Base-by-base conservation (phyloP, 2,329 filamentous ascomycete species). In the Byssochlamys sp. region DNA sequence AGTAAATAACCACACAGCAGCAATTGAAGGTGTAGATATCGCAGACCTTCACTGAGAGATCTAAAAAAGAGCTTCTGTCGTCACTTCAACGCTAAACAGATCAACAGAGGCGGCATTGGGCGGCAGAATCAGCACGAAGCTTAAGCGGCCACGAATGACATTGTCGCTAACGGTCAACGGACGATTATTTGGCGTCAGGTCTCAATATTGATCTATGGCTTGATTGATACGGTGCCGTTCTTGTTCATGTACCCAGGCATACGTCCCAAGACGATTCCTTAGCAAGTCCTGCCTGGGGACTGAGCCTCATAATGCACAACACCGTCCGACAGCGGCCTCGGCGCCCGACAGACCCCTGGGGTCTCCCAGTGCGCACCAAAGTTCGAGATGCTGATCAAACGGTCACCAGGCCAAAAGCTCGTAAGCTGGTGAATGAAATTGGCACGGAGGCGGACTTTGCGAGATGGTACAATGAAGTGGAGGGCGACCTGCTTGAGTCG, bases 401-500 rank as follows among this genome's bases (percentile, higher is more conserved):
- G 12, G 61, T 65, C 28, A 39, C 49, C 2, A 49, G 59, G 9
- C 55, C 60, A n/a, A 61, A 62, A 24, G 57, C 58, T 1, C 10
- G 58, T 4, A 54, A 61, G n/a, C 56, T 59, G n/a, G 54, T 65
- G 52, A 75, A 67, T 29, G 67, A 77, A 59, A 62, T 84, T 72
- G 74, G 80, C 79, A 76, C 85, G 75, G 72, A 84, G 62, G 69
- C 86, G 28, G 82, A 84, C 7, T 82, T 85, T 55, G 79, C 78
- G 27, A 72, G 77, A 60, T 84, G 83, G 77, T 85, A 86, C 67
- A 75, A 78, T 61, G 74, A 73, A 25, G 70, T 87, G 55, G 84
- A 88, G 64, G 81, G 84, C 52, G 83, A 85, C 63, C 75, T 97
- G 67, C 77, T 95, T 29, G 84, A 91, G 66, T 85, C 90, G 55